A percentile compares a stretch with the other conserved stretches of the same genome.
phyloP scores from a whole-genome alignment of 352 stramenopile species.

The Phytophthora capsici region DNA sequence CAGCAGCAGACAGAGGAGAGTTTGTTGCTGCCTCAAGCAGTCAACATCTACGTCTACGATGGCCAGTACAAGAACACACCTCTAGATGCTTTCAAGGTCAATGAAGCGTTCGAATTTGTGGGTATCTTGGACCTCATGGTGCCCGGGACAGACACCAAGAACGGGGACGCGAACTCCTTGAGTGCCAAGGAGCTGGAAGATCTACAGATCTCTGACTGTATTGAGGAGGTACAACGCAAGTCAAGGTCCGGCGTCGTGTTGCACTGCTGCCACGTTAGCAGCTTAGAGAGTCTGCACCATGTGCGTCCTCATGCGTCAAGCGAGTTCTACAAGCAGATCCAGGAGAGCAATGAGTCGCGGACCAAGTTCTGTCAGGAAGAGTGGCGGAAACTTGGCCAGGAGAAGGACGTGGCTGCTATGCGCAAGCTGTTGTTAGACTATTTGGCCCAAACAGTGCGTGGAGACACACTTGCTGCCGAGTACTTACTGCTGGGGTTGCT shows the following conservation, averaged over 20 bases:
- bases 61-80: conserved; percentile 55
- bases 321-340: conserved; percentile 38
- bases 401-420: conserved; percentile 29
- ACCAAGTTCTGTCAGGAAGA: conserved; percentile 44
- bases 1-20: neutral
- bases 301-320: conserved; percentile 54
- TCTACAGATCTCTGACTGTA: conserved; percentile 69
- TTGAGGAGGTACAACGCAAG: conserved; percentile 65
- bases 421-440: conserved; percentile 53
- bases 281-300: conserved; percentile 49
- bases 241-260: conserved; percentile 58
- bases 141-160: conserved; percentile 29
- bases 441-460: conserved; percentile 42
- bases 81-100: conserved; percentile 77
- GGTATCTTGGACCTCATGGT: conserved; percentile 77
- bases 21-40: conserved; percentile 39
- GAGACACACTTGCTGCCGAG: conserved; percentile 66
- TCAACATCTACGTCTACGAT: conserved; percentile 82
- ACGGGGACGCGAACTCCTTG: conserved; percentile 12
- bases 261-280: conserved; percentile 64
- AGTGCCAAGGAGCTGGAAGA: conserved; percentile 51
- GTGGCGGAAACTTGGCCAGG: conserved; percentile 37
- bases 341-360: conserved; percentile 43
- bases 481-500: conserved; percentile 76
- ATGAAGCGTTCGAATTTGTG: conserved; percentile 85